These are phyloP conservation scores for Coniferiporia sulphurascens DNA, from an alignment of 1,284 basidiomycete genomes.

Conservation along the genomic window DNA sequence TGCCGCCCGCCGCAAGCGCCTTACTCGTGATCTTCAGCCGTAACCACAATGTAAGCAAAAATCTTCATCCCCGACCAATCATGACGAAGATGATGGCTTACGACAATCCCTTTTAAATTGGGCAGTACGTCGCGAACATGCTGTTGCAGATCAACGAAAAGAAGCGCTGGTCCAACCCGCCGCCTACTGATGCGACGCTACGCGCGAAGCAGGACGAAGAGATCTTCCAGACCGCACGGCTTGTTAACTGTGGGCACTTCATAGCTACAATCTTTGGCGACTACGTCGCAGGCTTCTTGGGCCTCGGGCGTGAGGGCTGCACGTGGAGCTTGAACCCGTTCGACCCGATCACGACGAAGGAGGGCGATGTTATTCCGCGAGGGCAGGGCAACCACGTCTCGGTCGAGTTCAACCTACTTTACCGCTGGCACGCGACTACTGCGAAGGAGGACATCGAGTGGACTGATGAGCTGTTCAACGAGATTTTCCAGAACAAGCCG, in stretches of 20 bases:
- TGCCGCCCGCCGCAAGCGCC: constrained; percentile 33
- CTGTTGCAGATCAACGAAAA: constrained; percentile 51
- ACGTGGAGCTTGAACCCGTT: constrained; percentile 42
- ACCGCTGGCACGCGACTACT: constrained; percentile 35
- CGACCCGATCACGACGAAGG: constrained; percentile 22
- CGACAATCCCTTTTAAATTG: constrained; percentile 29
- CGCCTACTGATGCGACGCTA: constrained; percentile 29
- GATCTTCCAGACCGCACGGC: constrained; percentile 49
- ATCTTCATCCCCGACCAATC: neutral
- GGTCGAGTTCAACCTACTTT: constrained; percentile 52
- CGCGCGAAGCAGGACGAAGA: constrained; percentile 42
- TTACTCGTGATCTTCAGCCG: constrained; percentile 33
- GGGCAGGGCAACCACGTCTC: constrained; percentile 45
- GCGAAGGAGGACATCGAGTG: constrained; percentile 44
- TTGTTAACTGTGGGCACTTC: constrained; percentile 47
- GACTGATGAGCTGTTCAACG: constrained; percentile 36
- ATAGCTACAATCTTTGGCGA: constrained; percentile 41
- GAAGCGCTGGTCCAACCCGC: constrained; percentile 33
- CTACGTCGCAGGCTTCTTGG: constrained; percentile 45
- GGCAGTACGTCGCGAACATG: constrained; percentile 46
- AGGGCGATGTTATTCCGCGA: constrained; percentile 24
- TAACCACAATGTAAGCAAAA: constrained; percentile 22
- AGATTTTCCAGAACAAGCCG: constrained; percentile 28
- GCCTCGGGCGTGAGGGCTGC: constrained; percentile 37
- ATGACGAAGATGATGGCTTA: neutral